Base-by-base conservation (phyloP, 1,139 yeast genomes). In the Yamadazyma dushanensis region DNA sequence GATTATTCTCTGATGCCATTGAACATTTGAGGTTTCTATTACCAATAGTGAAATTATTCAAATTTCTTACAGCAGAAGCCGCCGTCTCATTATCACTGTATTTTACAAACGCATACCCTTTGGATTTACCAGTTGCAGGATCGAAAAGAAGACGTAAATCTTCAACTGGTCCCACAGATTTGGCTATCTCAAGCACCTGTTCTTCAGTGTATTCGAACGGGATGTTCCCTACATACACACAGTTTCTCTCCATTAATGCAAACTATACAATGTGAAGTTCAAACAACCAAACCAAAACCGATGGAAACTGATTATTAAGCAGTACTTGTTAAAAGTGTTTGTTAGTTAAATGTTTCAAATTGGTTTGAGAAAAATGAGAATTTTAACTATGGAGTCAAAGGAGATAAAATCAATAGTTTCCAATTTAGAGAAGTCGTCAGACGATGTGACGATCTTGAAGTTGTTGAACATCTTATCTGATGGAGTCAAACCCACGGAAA, bases 61-160 rank as follows among this genome's bases (percentile, higher is more conserved):
- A 66, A 61, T 90, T 92, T 40, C 97, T 69, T 14, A 89, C 95
- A 0, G 97, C 97, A 11, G 94, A 82, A 2, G 87, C 81, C 1
- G 97, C 96, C 0, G 96, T 85, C 49, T 86, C 96, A 32, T 58
- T 56, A 48, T 71, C 90, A 34, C 73, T 76, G 54, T 85, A 90
- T 48, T 85, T 90, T 15, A 90, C 83, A 50, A 84, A 86, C 3
- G 96, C 97, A 57, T 79, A 87, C 1, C 97, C 97, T 57, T 84
- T 88, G 13, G 96, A 86, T 54, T 83, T 84, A 3, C 97, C 97
- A 0, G 96, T 88, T 39, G 81, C 80, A 29, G 86, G 83, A 57
- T 90, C 97, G 56, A 90, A 87, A 54, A 87, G 73, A 51, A 90
- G 71, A 54, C 83, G 81, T 44, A 88, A 67, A 43, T 78, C 80